These are phyloP conservation scores for Lobosporangium transversale DNA, from an alignment of 192 early-diverging fungal species.

Conservation along the genomic window DNA sequence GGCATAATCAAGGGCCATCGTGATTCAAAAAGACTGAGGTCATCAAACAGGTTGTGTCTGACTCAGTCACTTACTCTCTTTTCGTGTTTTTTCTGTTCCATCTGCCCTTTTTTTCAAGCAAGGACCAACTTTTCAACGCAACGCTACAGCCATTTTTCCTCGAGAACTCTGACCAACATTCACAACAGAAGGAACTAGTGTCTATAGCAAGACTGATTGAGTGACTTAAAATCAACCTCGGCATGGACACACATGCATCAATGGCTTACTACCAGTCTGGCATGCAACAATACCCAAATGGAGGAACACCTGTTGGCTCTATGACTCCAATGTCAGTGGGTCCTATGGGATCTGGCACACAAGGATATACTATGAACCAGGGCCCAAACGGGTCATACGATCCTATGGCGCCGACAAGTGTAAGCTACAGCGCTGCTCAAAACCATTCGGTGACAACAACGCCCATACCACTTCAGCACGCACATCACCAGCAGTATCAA, in stretches of 20 bases:
- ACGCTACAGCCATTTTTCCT: too few relatives aligned
- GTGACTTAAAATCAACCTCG: slow-evolving; percentile 8
- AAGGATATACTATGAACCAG: slow-evolving; percentile 21
- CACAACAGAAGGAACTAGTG: too few relatives aligned
- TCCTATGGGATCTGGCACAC: slow-evolving; percentile 15
- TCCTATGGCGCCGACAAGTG: slow-evolving; percentile 6
- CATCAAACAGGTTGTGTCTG: too few relatives aligned
- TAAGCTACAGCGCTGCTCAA: slow-evolving; percentile 19
- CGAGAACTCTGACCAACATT: neutral
- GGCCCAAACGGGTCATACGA: slow-evolving; percentile 5
- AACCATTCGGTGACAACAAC: slow-evolving; percentile 29
- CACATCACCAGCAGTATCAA: slow-evolving; percentile 20
- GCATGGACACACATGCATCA: slow-evolving; percentile 26
- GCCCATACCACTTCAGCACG: neutral
- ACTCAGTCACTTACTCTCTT: too few relatives aligned
- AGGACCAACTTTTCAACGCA: too few relatives aligned
- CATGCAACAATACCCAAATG: slow-evolving; percentile 33
- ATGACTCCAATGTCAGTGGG: slow-evolving; percentile 29
- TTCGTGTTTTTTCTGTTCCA: too few relatives aligned
- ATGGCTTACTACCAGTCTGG: slow-evolving; percentile 38
- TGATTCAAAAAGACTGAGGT: too few relatives aligned
- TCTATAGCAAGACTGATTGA: too few relatives aligned
- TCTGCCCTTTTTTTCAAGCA: too few relatives aligned
- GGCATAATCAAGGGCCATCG: too few relatives aligned
- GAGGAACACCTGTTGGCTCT: slow-evolving; percentile 23